phyloP scores from a whole-genome alignment of 257 asterid genomes.

The Solanum tarijense region DNA sequence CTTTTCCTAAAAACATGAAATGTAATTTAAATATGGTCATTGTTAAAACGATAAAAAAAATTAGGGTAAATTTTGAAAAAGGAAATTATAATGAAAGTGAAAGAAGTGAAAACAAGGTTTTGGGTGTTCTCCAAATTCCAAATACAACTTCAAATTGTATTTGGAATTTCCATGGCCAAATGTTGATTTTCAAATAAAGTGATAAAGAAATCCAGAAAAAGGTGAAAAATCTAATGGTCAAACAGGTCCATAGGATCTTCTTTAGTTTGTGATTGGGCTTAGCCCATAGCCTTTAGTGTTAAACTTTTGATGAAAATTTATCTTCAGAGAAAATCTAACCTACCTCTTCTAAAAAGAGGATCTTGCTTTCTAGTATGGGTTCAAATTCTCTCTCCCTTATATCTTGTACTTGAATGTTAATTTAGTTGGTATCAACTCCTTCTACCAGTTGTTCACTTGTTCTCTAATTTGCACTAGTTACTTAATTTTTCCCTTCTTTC shows the following conservation, averaged over 20 bases:
- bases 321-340: not conserved
- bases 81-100: not conserved
- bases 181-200: not conserved
- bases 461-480: not conserved
- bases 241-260: not conserved
- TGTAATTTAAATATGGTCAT: not conserved
- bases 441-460: not conserved
- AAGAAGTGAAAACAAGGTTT: not conserved
- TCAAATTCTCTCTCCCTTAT: not conserved
- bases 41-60: too few relatives aligned
- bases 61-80: too few relatives aligned
- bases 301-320: not conserved
- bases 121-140: not conserved
- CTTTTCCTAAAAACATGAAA: not conserved
- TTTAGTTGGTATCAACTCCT: not conserved
- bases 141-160: not conserved
- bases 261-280: not conserved
- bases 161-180: not conserved
- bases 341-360: not conserved
- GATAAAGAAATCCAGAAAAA: not conserved
- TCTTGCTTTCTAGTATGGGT: not conserved
- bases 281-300: not conserved
- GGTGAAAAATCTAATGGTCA: not conserved
- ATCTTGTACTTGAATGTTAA: not conserved
- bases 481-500: not conserved